A percentile compares a stretch with the other conserved stretches of the same genome.
These are phyloP conservation scores for Narthecium ossifragum DNA, from an alignment of 106 monocot genomes.

Conservation along the genomic window DNA sequence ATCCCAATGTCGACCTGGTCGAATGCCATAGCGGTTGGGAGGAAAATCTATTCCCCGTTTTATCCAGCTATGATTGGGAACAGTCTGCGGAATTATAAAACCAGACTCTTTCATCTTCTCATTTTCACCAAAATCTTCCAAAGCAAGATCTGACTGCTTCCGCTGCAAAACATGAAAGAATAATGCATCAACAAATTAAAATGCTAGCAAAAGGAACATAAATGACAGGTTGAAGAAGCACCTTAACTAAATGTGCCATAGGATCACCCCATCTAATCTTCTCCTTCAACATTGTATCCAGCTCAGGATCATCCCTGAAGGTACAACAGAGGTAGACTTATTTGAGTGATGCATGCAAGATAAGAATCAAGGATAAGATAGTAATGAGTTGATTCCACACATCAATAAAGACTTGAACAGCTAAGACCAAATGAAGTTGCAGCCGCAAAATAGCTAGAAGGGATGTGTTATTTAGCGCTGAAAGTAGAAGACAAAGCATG, in stretches of 20 bases:
- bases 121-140: slow-evolving; percentile 83
- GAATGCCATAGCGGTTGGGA: slow-evolving; percentile 85
- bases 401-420: too few relatives aligned
- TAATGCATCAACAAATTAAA: slow-evolving; percentile 4
- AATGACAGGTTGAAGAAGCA: slow-evolving; percentile 10
- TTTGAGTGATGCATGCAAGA: too few relatives aligned
- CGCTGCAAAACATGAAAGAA: slow-evolving; percentile 22
- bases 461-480: too few relatives aligned
- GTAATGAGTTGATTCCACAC: too few relatives aligned
- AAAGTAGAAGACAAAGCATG: too few relatives aligned
- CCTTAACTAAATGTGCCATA: slow-evolving; percentile 97
- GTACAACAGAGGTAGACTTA: too few relatives aligned
- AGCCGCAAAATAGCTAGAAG: too few relatives aligned
- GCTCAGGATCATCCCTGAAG: slow-evolving; percentile 90
- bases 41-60: slow-evolving; percentile 84
- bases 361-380: too few relatives aligned
- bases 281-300: slow-evolving; percentile 84
- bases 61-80: slow-evolving; percentile 92
- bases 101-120: slow-evolving; percentile 98
- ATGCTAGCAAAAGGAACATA: not conserved
- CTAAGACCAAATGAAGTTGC: too few relatives aligned
- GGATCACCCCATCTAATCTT: slow-evolving; percentile 94
- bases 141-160: slow-evolving; percentile 36
- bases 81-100: slow-evolving; percentile 78
- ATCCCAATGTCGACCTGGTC: slow-evolving; percentile 97